Evolutionary conservation across 768 basidiomycete genomes (phyloP).

Genomic region (Hypsizygus marmoreus): DNA sequence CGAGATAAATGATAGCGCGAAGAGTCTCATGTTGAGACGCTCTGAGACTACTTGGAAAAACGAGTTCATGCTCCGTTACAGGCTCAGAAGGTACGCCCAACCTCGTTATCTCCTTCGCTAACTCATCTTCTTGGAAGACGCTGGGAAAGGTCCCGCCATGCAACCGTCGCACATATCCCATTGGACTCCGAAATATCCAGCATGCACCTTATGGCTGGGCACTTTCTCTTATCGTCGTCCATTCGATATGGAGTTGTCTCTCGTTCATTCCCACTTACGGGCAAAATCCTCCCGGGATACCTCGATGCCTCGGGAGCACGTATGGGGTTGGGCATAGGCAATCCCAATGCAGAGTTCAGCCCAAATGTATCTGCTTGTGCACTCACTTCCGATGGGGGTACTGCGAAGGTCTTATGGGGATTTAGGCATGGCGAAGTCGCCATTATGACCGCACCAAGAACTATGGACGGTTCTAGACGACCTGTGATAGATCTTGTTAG

Average conservation of each 20-base stretch:
- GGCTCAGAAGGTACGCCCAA: conserved; percentile 49
- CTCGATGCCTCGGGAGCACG: conserved; percentile 64
- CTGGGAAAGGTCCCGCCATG: conserved; percentile 65
- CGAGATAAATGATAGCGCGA: conserved; percentile 46
- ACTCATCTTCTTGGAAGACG: conserved; percentile 43
- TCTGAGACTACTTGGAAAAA: conserved; percentile 65
- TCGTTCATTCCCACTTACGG: conserved; percentile 70
- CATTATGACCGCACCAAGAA: conserved; percentile 55
- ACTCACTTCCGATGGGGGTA: conserved; percentile 62
- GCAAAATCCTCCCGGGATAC: conserved; percentile 69
- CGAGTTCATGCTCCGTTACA: conserved; percentile 64
- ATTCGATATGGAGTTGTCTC: conserved; percentile 70
- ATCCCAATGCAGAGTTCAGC: conserved; percentile 74
- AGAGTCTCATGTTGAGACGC: conserved; percentile 56
- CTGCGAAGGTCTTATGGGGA: conserved; percentile 75
- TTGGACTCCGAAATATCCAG: conserved; percentile 55
- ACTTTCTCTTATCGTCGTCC: conserved; percentile 61
- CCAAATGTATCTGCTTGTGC: conserved; percentile 65
- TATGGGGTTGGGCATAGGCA: conserved; percentile 62
- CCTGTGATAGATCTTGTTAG: conserved; percentile 46
- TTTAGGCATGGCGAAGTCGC: conserved; percentile 68
- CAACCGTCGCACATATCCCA: conserved; percentile 65
- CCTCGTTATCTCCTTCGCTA: conserved; percentile 1
- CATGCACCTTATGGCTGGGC: conserved; percentile 61
- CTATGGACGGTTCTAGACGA: conserved; percentile 55